Evolutionary conservation across 306 rosid genomes (phyloP).

Genomic region (Dryas drummondii): DNA sequence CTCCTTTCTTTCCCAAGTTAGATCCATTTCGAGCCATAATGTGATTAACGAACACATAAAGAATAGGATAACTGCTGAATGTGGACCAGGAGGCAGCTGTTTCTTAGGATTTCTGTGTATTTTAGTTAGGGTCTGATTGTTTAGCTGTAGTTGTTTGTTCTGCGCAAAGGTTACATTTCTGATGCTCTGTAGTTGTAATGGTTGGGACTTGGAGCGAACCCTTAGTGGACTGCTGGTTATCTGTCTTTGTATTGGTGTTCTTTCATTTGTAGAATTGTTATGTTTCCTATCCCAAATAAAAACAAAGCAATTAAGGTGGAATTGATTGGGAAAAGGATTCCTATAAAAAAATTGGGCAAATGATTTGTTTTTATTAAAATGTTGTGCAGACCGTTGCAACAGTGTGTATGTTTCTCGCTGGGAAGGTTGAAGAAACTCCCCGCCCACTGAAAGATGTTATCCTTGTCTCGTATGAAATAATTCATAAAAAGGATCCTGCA

Average conservation of each 20-base stretch:
- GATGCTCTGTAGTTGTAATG: neutral
- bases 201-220: neutral
- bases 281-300: neutral
- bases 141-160: neutral
- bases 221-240: neutral
- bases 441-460: constrained; percentile 95
- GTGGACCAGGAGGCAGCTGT: neutral
- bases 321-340: neutral
- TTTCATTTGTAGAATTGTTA: neutral
- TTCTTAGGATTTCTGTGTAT: neutral
- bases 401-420: constrained; percentile 98
- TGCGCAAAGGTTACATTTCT: neutral
- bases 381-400: constrained; percentile 90
- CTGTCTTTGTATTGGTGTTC: neutral
- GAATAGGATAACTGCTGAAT: neutral
- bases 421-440: constrained; percentile 99
- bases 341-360: neutral
- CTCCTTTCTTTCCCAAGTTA: neutral
- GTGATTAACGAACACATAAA: neutral
- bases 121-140: neutral
- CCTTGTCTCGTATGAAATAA: constrained; percentile 89
- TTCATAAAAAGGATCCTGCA: constrained; percentile 86
- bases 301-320: neutral
- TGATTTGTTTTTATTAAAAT: constrained; percentile 17
- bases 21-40: neutral